Evolutionary conservation across 2,329 filamentous ascomycete species (phyloP).

Genomic region (Arthrobotrys sphaeroides): DNA sequence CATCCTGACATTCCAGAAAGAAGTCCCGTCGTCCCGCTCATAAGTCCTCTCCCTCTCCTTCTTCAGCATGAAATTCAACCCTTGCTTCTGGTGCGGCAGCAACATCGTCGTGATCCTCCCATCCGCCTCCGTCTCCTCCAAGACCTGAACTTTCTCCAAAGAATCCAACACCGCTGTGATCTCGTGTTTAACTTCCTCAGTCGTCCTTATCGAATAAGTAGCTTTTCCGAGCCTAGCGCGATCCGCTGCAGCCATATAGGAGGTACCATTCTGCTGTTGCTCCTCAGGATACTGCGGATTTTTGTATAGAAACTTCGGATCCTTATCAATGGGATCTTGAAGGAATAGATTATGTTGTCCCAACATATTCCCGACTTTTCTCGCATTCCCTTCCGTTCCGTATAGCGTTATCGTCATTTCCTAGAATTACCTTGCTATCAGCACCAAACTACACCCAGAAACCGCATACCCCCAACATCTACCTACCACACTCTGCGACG

Average conservation of each 20-base stretch:
- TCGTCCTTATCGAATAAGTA: constrained; percentile 49
- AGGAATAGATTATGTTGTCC: constrained; percentile 48
- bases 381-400: constrained; percentile 46
- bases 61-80: constrained; percentile 51
- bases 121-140: constrained; percentile 47
- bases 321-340: constrained; percentile 37
- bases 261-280: constrained; percentile 27
- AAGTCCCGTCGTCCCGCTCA: constrained; percentile 64
- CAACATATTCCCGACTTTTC: constrained; percentile 46
- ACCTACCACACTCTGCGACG: constrained; percentile 39
- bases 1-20: constrained; percentile 77
- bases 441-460: background rate
- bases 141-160: constrained; percentile 46
- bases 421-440: background rate
- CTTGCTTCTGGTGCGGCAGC: constrained; percentile 48
- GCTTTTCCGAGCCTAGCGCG: constrained; percentile 40
- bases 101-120: constrained; percentile 32
- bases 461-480: background rate
- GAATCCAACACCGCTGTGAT: constrained; percentile 47
- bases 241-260: constrained; percentile 35
- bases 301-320: constrained; percentile 47
- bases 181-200: constrained; percentile 51
- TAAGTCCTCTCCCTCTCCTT: constrained; percentile 44
- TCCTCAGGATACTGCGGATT: constrained; percentile 51
- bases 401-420: constrained; percentile 50